phyloP scores from a whole-genome alignment of 768 basidiomycete species.

The Boletus huronensis region DNA sequence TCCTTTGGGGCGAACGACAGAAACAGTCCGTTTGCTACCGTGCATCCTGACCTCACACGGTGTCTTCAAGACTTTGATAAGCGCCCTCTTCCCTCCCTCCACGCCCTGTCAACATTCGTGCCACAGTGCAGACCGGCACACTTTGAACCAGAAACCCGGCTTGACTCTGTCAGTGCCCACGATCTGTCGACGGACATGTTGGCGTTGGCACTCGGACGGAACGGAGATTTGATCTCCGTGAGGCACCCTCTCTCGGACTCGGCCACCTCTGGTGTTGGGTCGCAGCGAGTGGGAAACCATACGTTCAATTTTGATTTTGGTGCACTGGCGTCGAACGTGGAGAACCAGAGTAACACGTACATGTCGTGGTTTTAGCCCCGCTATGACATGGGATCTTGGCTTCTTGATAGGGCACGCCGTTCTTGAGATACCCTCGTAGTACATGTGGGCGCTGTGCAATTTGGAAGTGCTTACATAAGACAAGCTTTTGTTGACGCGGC shows the following conservation, averaged over 20 bases:
- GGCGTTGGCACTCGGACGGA: constrained; percentile 28
- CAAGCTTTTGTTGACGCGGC: constrained; percentile 18
- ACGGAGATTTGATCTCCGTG: constrained; percentile 25
- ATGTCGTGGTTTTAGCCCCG: constrained; percentile 64
- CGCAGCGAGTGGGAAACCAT: constrained; percentile 47
- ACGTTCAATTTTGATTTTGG: constrained; percentile 63
- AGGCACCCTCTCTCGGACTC: constrained; percentile 19
- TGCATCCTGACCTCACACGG: constrained; percentile 23
- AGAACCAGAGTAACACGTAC: constrained; percentile 53
- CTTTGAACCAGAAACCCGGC: constrained; percentile 18
- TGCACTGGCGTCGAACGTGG: constrained; percentile 50
- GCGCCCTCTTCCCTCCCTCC: constrained; percentile 16
- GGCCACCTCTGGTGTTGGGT: constrained; percentile 20
- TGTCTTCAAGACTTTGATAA: constrained; percentile 26
- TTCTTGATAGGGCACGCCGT: constrained; percentile 14
- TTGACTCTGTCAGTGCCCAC: constrained; percentile 19
- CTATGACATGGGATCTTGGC: constrained; percentile 12
- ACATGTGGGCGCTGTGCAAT: too few species aligned
- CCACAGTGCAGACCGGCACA: constrained; percentile 14
- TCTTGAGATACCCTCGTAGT: constrained; percentile 18
- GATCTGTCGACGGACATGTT: constrained; percentile 34
- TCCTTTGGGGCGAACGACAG: constrained; percentile 1
- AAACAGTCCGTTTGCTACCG: constrained; percentile 18
- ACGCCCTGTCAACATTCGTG: constrained; percentile 24
- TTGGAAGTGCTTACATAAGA: constrained; percentile 27